Conservation (phyloP, 208 protist genomes). For the Trypanosoma conorhini region DNA sequence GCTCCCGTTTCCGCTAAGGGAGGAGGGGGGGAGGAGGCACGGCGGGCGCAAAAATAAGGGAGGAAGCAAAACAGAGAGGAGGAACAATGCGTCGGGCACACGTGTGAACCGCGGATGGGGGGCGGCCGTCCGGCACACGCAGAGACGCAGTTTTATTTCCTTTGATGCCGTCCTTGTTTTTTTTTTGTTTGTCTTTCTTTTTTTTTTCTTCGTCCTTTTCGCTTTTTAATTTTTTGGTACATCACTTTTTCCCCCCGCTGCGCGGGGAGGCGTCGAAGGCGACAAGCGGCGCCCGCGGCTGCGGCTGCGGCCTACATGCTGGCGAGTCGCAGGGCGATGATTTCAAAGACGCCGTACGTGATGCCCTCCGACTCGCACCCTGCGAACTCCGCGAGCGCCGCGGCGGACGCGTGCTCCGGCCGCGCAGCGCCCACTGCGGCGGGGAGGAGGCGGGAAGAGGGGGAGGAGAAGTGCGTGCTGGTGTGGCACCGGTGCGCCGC, state of each 20-base stretch:
- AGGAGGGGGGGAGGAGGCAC: neutral
- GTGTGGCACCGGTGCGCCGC: neutral
- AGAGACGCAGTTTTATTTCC: neutral
- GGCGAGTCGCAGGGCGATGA: constrained; percentile 29
- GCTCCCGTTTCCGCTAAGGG: too few relatives aligned
- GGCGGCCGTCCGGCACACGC: neutral
- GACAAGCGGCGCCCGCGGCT: neutral
- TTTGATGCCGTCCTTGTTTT: too few relatives aligned
- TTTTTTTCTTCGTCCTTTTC: neutral
- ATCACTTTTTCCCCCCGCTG: too few relatives aligned
- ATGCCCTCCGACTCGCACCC: constrained; percentile 4
- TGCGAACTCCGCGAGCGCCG: neutral
- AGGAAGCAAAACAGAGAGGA: neutral
- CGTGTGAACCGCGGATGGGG: neutral
- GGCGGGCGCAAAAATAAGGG: neutral
- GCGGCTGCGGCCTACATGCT: constrained; percentile 16
- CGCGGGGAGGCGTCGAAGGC: too few relatives aligned
- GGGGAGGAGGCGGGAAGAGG: neutral
- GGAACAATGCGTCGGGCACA: neutral
- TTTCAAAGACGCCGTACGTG: constrained; percentile 27
- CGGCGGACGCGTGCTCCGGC: neutral
- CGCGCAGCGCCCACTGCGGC: too few relatives aligned
- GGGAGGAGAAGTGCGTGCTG: neutral
- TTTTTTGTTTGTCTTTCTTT: neutral
- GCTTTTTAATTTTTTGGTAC: too few relatives aligned